Conservation (phyloP, 2,329 filamentous ascomycete species). For the Pseudovirgaria hyperparasitica region DNA sequence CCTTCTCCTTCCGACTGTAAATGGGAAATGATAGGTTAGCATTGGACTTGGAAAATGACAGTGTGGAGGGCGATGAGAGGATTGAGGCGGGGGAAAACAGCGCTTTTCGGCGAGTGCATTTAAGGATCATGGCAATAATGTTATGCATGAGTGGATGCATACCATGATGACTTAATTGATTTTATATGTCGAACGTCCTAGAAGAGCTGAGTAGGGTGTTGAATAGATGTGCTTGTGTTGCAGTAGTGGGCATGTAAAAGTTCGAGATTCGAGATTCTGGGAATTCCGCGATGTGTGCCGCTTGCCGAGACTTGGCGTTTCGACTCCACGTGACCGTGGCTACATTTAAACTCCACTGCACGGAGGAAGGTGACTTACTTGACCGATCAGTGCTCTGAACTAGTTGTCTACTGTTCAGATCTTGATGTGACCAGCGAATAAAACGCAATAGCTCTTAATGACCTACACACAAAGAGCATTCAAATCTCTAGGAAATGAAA, state of each 20-base stretch:
- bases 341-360: too few species aligned
- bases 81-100: constrained; percentile 7
- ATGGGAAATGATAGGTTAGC: constrained; percentile 3
- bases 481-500: too few species aligned
- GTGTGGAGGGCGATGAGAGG: constrained; percentile 2
- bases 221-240: constrained; percentile 3
- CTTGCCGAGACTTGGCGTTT: constrained; percentile 7
- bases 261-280: constrained; percentile 10
- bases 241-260: constrained; percentile 6
- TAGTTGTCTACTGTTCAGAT: too few species aligned
- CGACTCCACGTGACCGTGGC: too few species aligned
- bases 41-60: constrained; percentile 1
- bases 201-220: constrained; percentile 19
- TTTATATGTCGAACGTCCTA: constrained; percentile 29
- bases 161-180: constrained; percentile 28
- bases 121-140: too few species aligned
- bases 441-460: too few species aligned
- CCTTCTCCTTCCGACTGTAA: constrained; percentile 98
- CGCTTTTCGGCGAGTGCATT: not conserved
- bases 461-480: too few species aligned
- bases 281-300: constrained; percentile 8
- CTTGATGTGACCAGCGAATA: too few species aligned
- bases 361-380: too few species aligned
- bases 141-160: too few species aligned
- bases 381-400: too few species aligned